Percentiles rank a stretch among this genome's conserved stretches.
Conservation (phyloP, 2,329 filamentous ascomycete species). For the Teratosphaeria nubilosa region DNA sequence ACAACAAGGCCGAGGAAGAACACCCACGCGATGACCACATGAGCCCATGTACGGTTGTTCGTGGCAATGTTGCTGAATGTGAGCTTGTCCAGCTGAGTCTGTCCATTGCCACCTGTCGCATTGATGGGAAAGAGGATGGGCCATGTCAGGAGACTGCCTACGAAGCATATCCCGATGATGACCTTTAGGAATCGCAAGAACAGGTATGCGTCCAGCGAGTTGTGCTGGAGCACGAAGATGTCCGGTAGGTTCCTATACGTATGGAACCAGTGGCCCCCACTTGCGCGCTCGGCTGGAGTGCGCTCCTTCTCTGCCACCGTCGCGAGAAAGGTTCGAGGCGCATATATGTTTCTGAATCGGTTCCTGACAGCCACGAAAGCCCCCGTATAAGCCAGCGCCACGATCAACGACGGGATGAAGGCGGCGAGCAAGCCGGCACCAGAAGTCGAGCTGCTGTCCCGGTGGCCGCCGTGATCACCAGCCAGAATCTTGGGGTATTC, state of each 20-base stretch:
- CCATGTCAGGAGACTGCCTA: constrained; percentile 36
- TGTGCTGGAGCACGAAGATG: constrained; percentile 37
- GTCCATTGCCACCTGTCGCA: constrained; percentile 27
- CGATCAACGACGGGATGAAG: constrained; percentile 23
- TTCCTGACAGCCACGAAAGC: constrained; percentile 22
- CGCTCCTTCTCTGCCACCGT: constrained; percentile 24
- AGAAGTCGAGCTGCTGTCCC: constrained; percentile 18
- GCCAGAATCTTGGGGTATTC: background rate
- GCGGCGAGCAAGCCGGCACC: constrained; percentile 22
- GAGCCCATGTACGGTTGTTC: constrained; percentile 35
- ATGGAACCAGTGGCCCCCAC: constrained; percentile 36
- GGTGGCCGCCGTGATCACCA: constrained; percentile 13
- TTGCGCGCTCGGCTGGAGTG: constrained; percentile 16
- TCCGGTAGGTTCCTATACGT: constrained; percentile 35
- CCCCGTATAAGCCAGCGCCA: constrained; percentile 19
- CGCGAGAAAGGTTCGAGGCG: constrained; percentile 24
- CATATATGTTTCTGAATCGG: constrained; percentile 22
- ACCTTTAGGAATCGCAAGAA: constrained; percentile 39
- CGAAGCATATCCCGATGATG: constrained; percentile 31
- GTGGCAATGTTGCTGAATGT: constrained; percentile 32
- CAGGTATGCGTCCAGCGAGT: constrained; percentile 40
- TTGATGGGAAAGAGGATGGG: constrained; percentile 40
- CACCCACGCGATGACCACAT: constrained; percentile 33
- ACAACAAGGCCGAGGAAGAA: constrained; percentile 32
- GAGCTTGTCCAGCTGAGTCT: constrained; percentile 22